These are phyloP conservation scores for Aspergillus oerlinghausenensis DNA, from an alignment of 2,329 filamentous ascomycete genomes.

Conservation along the genomic window DNA sequence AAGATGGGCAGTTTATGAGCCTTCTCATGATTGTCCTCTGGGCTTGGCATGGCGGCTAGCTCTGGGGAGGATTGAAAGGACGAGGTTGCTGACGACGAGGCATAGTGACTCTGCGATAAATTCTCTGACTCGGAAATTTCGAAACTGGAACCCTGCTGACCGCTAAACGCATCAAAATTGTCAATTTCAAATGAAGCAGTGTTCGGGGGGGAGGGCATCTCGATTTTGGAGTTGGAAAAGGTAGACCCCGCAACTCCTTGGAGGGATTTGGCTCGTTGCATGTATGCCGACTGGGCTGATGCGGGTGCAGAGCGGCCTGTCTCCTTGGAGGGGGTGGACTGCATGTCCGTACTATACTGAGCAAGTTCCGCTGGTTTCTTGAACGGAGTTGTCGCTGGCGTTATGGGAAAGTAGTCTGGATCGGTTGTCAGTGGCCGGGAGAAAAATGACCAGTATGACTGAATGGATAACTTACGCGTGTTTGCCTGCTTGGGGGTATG, in stretches of 20 bases:
- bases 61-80: conserved; percentile 52
- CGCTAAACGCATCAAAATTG: conserved; percentile 52
- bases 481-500: conserved; percentile 60
- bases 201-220: conserved; percentile 55
- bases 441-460: not conserved
- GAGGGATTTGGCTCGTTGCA: conserved; percentile 44
- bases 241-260: conserved; percentile 40
- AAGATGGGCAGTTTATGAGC: conserved; percentile 28
- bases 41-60: conserved; percentile 41
- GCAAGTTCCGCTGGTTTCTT: conserved; percentile 35
- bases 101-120: conserved; percentile 39
- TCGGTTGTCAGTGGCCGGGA: conserved; percentile 16
- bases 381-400: conserved; percentile 61
- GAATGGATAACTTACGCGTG: conserved; percentile 47
- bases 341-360: conserved; percentile 35
- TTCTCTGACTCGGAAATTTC: conserved; percentile 23
- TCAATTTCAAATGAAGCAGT: conserved; percentile 44
- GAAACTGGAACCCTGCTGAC: conserved; percentile 40
- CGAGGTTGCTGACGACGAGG: conserved; percentile 43
- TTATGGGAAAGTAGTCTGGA: conserved; percentile 61
- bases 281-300: conserved; percentile 33
- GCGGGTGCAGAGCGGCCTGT: conserved; percentile 28
- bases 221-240: conserved; percentile 35
- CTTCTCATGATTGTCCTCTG: conserved; percentile 18
- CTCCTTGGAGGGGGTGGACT: conserved; percentile 38